phyloP scores from a whole-genome alignment of 495 filamentous ascomycete species.

The Apiosordaria backusii region DNA sequence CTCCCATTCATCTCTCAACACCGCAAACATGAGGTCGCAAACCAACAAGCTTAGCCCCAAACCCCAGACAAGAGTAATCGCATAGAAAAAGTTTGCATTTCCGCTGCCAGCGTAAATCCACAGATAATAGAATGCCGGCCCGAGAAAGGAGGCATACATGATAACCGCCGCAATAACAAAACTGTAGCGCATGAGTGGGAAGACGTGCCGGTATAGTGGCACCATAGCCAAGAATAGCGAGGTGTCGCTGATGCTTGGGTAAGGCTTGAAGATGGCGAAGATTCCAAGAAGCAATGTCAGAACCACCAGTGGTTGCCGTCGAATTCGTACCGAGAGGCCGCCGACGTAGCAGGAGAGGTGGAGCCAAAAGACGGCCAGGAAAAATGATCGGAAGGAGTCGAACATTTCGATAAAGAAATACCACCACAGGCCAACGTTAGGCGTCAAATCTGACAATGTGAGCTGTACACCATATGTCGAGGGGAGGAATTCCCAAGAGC shows the following conservation, averaged over 20 bases:
- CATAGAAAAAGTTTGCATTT: slow-evolving; percentile 99
- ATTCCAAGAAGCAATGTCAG: slow-evolving; percentile 78
- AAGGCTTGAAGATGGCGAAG: slow-evolving; percentile 91
- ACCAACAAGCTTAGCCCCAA: slow-evolving; percentile 75
- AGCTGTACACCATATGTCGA: slow-evolving; percentile 92
- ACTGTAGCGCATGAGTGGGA: slow-evolving; percentile 89
- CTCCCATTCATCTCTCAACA: slow-evolving; percentile 91
- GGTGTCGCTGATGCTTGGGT: slow-evolving; percentile 86
- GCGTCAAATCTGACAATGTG: slow-evolving; percentile 86
- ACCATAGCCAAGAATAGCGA: slow-evolving; percentile 79
- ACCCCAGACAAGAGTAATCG: slow-evolving; percentile 97
- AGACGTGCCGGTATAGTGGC: slow-evolving; percentile 88
- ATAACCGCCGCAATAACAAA: slow-evolving; percentile 79
- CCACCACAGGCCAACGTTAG: slow-evolving; percentile 97
- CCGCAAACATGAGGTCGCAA: slow-evolving; percentile 80
- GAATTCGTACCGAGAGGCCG: slow-evolving; percentile 73
- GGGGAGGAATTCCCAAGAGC: slow-evolving; percentile 77
- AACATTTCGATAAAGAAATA: slow-evolving; percentile 99
- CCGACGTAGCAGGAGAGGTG: slow-evolving; percentile 86
- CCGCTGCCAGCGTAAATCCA: slow-evolving; percentile 99
- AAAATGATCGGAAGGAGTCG: slow-evolving; percentile 95
- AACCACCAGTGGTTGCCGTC: slow-evolving; percentile 80
- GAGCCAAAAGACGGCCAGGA: slow-evolving; percentile 96
- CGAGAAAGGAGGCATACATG: slow-evolving; percentile 81
- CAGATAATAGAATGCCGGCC: slow-evolving; percentile 92